Percentiles rank a stretch among this genome's conserved stretches.
Conservation (phyloP, 495 filamentous ascomycete genomes). For the Lasiosphaeriaceae sp. region DNA sequence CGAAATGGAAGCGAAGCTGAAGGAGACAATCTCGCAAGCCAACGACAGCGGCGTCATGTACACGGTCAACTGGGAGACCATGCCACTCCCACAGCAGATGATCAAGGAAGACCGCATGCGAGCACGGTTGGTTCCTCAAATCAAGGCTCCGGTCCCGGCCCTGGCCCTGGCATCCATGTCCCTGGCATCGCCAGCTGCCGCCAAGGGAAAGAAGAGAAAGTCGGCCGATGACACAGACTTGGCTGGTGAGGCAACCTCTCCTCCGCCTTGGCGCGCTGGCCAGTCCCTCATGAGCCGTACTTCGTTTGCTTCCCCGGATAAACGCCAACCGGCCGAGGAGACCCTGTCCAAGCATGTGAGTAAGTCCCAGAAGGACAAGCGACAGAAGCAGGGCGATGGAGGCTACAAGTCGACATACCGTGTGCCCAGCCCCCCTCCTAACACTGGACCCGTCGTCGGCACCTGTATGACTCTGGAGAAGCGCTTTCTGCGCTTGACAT, state of each 20-base stretch:
- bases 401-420: slow-evolving; percentile 59
- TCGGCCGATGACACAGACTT: slow-evolving; percentile 58
- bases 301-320: slow-evolving; percentile 53
- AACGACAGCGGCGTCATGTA: slow-evolving; percentile 66
- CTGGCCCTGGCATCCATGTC: not conserved
- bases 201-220: slow-evolving; percentile 66
- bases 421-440: slow-evolving; percentile 56
- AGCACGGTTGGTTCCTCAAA: slow-evolving; percentile 23
- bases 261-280: slow-evolving; percentile 70
- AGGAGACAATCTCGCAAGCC: slow-evolving; percentile 75
- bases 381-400: slow-evolving; percentile 79
- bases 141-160: no score
- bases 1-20: slow-evolving; percentile 82
- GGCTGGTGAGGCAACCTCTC: slow-evolving; percentile 13
- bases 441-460: slow-evolving; percentile 78
- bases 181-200: no score
- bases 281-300: slow-evolving; percentile 73
- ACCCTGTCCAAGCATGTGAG: slow-evolving; percentile 50
- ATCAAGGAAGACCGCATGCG: slow-evolving; percentile 66
- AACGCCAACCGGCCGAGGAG: slow-evolving; percentile 49
- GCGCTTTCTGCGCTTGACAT: slow-evolving; percentile 87
- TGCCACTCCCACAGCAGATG: slow-evolving; percentile 84
- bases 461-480: slow-evolving; percentile 85
- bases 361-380: slow-evolving; percentile 91
- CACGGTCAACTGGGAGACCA: slow-evolving; percentile 72